phyloP scores from a whole-genome alignment of 805 yeast species.

The Debaryomyces prosopidis region DNA sequence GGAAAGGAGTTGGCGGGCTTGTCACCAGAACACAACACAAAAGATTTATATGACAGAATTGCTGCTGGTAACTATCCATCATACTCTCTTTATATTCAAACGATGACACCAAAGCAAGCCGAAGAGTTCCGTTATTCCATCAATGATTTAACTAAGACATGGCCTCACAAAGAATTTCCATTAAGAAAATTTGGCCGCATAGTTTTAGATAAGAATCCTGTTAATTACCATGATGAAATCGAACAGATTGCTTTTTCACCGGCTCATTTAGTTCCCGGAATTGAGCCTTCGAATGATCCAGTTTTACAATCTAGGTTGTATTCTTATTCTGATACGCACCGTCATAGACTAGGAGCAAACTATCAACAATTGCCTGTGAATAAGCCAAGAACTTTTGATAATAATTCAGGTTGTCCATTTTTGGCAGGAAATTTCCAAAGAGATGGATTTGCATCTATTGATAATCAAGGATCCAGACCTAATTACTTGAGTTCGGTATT shows the following conservation, averaged over 20 bases:
- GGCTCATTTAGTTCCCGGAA: constrained; percentile 80
- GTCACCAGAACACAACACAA: constrained; percentile 51
- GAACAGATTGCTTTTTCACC: constrained; percentile 88
- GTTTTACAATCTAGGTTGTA: constrained; percentile 79
- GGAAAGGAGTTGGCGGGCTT: constrained; percentile 46
- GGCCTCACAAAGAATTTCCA: constrained; percentile 60
- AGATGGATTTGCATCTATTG: constrained; percentile 18
- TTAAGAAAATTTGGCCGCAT: constrained; percentile 56
- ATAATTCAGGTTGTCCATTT: constrained; percentile 23
- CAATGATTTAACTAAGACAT: constrained; percentile 56
- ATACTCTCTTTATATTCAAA: constrained; percentile 56
- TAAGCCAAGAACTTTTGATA: constrained; percentile 28
- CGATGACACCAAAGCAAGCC: constrained; percentile 59
- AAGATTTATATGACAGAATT: constrained; percentile 41
- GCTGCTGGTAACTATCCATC: constrained; percentile 50
- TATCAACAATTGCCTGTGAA: constrained; percentile 69
- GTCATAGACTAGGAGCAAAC: constrained; percentile 76
- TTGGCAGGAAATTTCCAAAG: constrained; percentile 26
- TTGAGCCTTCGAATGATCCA: constrained; percentile 82
- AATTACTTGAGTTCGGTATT: constrained; percentile 49
- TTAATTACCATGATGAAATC: constrained; percentile 52
- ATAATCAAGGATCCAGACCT: constrained; percentile 46
- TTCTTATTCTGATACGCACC: constrained; percentile 83
- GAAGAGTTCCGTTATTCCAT: constrained; percentile 48
- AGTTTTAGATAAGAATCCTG: constrained; percentile 54